A percentile compares a stretch with the other conserved stretches of the same genome.
Conservation (phyloP, 2,329 filamentous ascomycete genomes). For the Fusarium subglutinans region DNA sequence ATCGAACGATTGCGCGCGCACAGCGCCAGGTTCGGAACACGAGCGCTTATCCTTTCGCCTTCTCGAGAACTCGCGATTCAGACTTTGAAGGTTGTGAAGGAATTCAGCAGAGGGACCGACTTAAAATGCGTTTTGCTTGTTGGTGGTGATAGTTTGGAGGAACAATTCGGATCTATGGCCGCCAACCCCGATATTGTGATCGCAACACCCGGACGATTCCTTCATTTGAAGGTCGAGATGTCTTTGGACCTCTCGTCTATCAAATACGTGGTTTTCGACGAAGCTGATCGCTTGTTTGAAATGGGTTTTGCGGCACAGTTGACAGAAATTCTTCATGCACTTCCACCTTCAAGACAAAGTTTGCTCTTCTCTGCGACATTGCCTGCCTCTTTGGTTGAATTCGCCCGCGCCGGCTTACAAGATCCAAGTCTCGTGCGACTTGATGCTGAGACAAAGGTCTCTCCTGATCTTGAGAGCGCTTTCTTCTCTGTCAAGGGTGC, state of each 20-base stretch:
- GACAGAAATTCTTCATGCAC: constrained; percentile 88
- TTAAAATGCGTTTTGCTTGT: constrained; percentile 90
- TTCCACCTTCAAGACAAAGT: constrained; percentile 87
- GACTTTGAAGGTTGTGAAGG: constrained; percentile 95
- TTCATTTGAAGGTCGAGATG: constrained; percentile 99
- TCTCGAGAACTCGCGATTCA: constrained; percentile 95
- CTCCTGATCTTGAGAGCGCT: constrained; percentile 92
- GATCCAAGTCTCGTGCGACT: constrained; percentile 90
- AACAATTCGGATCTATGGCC: constrained; percentile 93
- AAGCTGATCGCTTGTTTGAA: constrained; percentile 95
- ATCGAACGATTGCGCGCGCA: constrained; percentile 92
- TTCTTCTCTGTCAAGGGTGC: constrained; percentile 93
- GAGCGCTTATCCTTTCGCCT: constrained; percentile 89
- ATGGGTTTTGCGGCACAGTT: constrained; percentile 98
- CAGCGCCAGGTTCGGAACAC: constrained; percentile 84
- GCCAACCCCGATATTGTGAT: constrained; percentile 97
- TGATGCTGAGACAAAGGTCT: constrained; percentile 95
- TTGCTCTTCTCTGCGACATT: constrained; percentile 95
- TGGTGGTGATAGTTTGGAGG: constrained; percentile 93
- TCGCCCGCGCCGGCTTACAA: constrained; percentile 90
- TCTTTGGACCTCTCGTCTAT: constrained; percentile 88
- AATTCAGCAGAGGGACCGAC: constrained; percentile 89
- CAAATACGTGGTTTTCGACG: constrained; percentile 95
- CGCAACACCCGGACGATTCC: constrained; percentile 93
- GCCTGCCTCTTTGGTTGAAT: constrained; percentile 93